Evolutionary conservation across 768 basidiomycete species (phyloP).

Genomic region (Boletus rubescentipes): DNA sequence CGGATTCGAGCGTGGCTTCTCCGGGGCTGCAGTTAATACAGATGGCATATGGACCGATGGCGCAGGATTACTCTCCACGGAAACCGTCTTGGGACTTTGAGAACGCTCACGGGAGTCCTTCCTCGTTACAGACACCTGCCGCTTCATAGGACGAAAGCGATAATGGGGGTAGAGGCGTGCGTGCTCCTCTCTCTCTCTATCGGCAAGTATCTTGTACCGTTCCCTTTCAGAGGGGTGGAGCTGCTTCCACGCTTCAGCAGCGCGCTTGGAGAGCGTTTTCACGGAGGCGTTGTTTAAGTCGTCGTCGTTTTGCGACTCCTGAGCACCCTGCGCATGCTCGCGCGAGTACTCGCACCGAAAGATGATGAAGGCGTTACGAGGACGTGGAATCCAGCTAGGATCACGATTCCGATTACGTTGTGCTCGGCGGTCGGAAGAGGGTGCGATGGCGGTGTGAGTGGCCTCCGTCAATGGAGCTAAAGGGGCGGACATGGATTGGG

Average conservation of each 20-base stretch:
- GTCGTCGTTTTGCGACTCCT: conserved; percentile 35
- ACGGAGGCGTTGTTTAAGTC: conserved; percentile 28
- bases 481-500: not conserved
- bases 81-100: not conserved
- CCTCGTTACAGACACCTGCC: conserved; percentile 24
- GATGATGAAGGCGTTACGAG: conserved; percentile 70
- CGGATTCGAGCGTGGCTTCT: conserved; percentile 1
- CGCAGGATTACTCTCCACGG: conserved; percentile 5
- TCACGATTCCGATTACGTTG: conserved; percentile 44
- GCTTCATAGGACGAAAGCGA: conserved; percentile 57
- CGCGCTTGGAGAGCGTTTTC: conserved; percentile 72
- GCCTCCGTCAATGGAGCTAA: not conserved
- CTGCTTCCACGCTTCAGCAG: conserved; percentile 71
- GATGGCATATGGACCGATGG: conserved; percentile 12
- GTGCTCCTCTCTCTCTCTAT: conserved; percentile 56
- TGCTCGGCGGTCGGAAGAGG: conserved; percentile 42
- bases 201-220: conserved; percentile 53
- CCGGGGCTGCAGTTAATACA: conserved; percentile 10
- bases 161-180: conserved; percentile 59
- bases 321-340: conserved; percentile 38
- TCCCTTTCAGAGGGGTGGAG: conserved; percentile 48
- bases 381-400: conserved; percentile 63
- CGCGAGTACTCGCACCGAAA: conserved; percentile 67
- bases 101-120: conserved; percentile 16
- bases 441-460: conserved; percentile 17